Evolutionary conservation across 2,329 filamentous ascomycete genomes (phyloP).

Genomic region (Cordyceps pruinosa): DNA sequence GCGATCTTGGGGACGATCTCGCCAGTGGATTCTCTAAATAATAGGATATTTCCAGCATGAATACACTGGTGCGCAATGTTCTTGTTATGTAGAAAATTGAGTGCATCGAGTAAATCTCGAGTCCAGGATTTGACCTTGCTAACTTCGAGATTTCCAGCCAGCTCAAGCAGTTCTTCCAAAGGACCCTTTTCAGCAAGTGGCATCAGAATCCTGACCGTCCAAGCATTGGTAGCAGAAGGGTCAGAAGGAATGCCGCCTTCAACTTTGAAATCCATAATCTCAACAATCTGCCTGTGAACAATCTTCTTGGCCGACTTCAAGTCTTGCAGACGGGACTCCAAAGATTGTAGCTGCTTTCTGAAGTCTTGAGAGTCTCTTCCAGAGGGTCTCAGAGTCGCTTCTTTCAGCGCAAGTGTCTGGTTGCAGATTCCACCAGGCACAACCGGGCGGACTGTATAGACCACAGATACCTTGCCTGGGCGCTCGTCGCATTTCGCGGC

Average conservation of each 20-base stretch:
- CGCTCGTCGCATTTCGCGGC: constrained; percentile 61
- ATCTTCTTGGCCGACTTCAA: constrained; percentile 68
- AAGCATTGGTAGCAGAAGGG: constrained; percentile 35
- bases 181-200: constrained; percentile 78
- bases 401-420: constrained; percentile 67
- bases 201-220: constrained; percentile 69
- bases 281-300: constrained; percentile 68
- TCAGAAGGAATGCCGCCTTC: constrained; percentile 43
- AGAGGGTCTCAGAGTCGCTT: constrained; percentile 53
- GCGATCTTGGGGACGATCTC: constrained; percentile 67
- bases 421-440: constrained; percentile 47
- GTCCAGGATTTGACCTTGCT: constrained; percentile 81
- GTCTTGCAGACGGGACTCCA: constrained; percentile 70
- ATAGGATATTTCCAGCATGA: constrained; percentile 70
- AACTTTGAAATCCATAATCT: constrained; percentile 78
- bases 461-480: constrained; percentile 57
- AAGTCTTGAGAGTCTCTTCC: constrained; percentile 55
- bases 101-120: constrained; percentile 80
- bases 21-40: constrained; percentile 63
- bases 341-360: constrained; percentile 67
- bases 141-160: constrained; percentile 66
- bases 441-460: constrained; percentile 67
- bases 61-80: constrained; percentile 80
- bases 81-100: constrained; percentile 80
- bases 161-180: constrained; percentile 71